These are phyloP conservation scores for Scenedesmus sp. DNA, from an alignment of 163 green algal species.

Conservation along the genomic window DNA sequence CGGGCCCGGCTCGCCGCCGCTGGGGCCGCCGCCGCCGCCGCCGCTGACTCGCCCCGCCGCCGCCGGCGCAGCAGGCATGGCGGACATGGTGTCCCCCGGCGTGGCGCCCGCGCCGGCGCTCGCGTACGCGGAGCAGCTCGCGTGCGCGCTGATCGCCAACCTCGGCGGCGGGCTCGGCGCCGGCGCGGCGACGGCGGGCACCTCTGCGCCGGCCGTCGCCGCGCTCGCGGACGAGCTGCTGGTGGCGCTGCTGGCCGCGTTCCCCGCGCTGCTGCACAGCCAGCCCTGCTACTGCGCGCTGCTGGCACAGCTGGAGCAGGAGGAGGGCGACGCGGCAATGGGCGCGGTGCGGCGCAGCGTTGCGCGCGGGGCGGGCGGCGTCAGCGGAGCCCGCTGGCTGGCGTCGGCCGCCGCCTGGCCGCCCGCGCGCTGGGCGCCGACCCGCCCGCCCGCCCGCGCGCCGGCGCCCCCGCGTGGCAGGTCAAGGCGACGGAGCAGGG, in stretches of 20 bases:
- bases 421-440: too few species aligned
- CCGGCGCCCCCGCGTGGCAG: neutral
- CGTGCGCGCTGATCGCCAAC: constrained; percentile 19
- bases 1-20: too few species aligned
- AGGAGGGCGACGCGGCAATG: constrained; percentile 53
- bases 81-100: neutral
- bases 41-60: too few species aligned
- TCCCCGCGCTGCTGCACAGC: constrained; percentile 54
- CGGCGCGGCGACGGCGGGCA: constrained; percentile 3
- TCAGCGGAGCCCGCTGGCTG: too few species aligned
- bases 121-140: constrained; percentile 27
- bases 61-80: neutral
- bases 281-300: constrained; percentile 47
- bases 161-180: neutral
- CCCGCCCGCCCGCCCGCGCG: too few species aligned
- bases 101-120: constrained; percentile 10
- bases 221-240: constrained; percentile 54
- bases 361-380: too few species aligned
- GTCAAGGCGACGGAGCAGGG: neutral
- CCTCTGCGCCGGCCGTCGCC: neutral
- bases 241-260: constrained; percentile 41
- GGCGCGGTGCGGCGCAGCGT: constrained; percentile 31
- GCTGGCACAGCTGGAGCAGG: constrained; percentile 49
- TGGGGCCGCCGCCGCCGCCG: too few species aligned
- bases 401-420: too few species aligned